These are phyloP conservation scores for Mycena chlorophos DNA, from an alignment of 768 basidiomycete species.

Conservation along the genomic window DNA sequence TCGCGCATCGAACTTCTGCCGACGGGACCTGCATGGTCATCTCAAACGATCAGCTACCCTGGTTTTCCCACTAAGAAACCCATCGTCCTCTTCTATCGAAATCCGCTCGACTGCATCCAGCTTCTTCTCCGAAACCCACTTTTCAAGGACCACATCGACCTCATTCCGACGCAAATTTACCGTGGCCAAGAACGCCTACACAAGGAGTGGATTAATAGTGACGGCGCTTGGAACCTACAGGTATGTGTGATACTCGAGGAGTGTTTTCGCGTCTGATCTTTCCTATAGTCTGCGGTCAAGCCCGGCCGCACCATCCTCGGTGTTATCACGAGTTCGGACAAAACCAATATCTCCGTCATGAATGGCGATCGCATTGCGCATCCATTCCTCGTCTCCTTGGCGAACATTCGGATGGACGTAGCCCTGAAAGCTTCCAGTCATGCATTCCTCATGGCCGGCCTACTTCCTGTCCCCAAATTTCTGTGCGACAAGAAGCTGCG, in stretches of 20 bases:
- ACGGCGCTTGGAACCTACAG: slow-evolving; percentile 17
- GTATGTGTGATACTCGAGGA: slow-evolving; percentile 17
- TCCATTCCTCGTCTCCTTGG: slow-evolving; percentile 31
- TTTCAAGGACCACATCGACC: slow-evolving; percentile 25
- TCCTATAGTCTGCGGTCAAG: slow-evolving; percentile 21
- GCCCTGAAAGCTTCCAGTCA: slow-evolving; percentile 35
- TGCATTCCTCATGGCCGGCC: slow-evolving; percentile 27
- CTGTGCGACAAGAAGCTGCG: slow-evolving; percentile 25
- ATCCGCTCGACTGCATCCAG: slow-evolving; percentile 30
- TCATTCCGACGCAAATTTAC: slow-evolving; percentile 1
- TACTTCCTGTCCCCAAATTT: slow-evolving; percentile 35
- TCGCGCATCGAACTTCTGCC: slow-evolving; percentile 30
- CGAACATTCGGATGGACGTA: slow-evolving; percentile 33
- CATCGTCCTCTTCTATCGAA: slow-evolving; percentile 29
- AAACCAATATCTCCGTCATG: slow-evolving; percentile 33
- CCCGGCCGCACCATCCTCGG: slow-evolving; percentile 31
- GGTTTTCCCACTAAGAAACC: slow-evolving; percentile 26
- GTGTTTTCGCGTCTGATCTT: not conserved
- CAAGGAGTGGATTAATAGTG: slow-evolving; percentile 1
- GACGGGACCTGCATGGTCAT: slow-evolving; percentile 28
- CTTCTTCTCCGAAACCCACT: slow-evolving; percentile 28
- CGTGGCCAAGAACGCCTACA: not conserved
- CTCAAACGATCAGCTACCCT: slow-evolving; percentile 8
- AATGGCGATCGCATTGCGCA: slow-evolving; percentile 34
- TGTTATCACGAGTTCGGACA: slow-evolving; percentile 32